Conservation (phyloP, 2,329 filamentous ascomycete species). For the Nannizziopsis barbatae region DNA sequence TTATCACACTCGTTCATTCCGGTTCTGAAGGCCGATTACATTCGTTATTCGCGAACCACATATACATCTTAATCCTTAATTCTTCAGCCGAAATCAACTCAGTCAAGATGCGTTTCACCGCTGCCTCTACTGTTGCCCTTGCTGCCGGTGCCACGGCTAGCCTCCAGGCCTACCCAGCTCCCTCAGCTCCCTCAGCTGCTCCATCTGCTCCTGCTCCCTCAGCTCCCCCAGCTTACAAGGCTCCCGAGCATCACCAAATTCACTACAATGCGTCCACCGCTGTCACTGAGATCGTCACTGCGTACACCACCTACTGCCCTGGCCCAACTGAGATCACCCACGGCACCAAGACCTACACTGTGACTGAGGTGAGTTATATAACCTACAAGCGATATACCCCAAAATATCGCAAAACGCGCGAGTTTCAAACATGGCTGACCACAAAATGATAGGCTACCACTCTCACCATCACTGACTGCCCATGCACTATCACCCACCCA, state of each 20-base stretch:
- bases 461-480: slow-evolving; percentile 55
- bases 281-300: slow-evolving; percentile 38
- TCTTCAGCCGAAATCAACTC: neutral
- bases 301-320: slow-evolving; percentile 63
- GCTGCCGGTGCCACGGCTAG: slow-evolving; percentile 31
- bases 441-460: slow-evolving; percentile 46
- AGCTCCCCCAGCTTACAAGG: too few relatives aligned
- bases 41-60: slow-evolving; percentile 24
- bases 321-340: slow-evolving; percentile 53
- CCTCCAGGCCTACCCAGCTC: neutral
- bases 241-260: too few relatives aligned
- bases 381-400: too few relatives aligned
- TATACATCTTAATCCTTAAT: slow-evolving; percentile 2
- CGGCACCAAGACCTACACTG: slow-evolving; percentile 55
- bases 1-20: slow-evolving; percentile 12
- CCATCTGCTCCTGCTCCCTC: too few relatives aligned
- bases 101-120: slow-evolving; percentile 43
- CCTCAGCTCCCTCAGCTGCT: too few relatives aligned
- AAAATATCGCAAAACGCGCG: neutral
- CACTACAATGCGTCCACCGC: slow-evolving; percentile 21
- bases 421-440: neutral
- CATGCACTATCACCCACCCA: slow-evolving; percentile 52
- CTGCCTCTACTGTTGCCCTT: slow-evolving; percentile 31
- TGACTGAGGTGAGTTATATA: slow-evolving; percentile 46
- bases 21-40: slow-evolving; percentile 30